phyloP scores from a whole-genome alignment of 148 eudicot species.

The Rhododendron molle region DNA sequence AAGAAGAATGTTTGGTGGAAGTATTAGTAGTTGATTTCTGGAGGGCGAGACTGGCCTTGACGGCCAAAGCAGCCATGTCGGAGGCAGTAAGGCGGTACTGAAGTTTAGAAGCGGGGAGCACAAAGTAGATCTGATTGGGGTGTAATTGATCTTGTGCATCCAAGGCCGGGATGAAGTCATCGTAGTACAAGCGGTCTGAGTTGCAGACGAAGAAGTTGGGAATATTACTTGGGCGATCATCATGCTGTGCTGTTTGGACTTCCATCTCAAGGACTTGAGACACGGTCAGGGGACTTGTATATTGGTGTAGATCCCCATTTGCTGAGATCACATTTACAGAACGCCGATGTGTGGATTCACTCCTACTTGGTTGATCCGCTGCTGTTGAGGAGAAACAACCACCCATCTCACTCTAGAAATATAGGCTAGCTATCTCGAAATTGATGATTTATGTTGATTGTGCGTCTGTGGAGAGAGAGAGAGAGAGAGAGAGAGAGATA shows the following conservation, averaged over 20 bases:
- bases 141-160: constrained; percentile 12
- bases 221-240: neutral
- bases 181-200: constrained; percentile 35
- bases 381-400: constrained; percentile 1
- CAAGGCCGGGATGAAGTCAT: constrained; percentile 29
- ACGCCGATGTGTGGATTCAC: neutral
- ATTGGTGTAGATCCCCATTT: constrained; percentile 7
- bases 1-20: neutral
- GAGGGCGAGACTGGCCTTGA: constrained; percentile 35
- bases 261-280: constrained; percentile 1
- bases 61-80: constrained; percentile 49
- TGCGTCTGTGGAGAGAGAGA: neutral
- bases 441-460: neutral
- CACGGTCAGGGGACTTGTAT: neutral
- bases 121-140: constrained; percentile 33
- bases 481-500: neutral
- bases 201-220: constrained; percentile 23
- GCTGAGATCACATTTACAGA: neutral
- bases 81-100: constrained; percentile 25
- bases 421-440: neutral
- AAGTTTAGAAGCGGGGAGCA: constrained; percentile 29
- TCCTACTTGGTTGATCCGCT: neutral
- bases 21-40: neutral
- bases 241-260: neutral
- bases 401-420: neutral